These are phyloP conservation scores for Trifolium pratense DNA, from an alignment of 306 rosid species.

Conservation along the genomic window DNA sequence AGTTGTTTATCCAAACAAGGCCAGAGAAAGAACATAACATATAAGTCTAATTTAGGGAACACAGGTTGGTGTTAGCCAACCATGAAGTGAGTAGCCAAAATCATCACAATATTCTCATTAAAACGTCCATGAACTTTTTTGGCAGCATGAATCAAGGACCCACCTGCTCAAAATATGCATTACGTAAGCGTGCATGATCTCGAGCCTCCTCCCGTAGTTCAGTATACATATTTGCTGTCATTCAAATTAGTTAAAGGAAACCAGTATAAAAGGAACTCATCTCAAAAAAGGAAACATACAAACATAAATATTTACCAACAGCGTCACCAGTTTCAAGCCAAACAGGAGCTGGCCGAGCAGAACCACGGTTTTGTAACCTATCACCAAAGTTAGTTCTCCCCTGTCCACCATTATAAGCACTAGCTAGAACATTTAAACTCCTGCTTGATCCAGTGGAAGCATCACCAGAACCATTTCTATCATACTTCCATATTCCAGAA, in stretches of 20 bases:
- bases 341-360: constrained; percentile 77
- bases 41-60: not conserved
- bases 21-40: constrained; percentile 11
- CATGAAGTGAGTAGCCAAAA: constrained; percentile 14
- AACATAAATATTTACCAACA: constrained; percentile 81
- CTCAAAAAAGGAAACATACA: constrained; percentile 49
- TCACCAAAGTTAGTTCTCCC: constrained; percentile 70
- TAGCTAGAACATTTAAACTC: constrained; percentile 65
- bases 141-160: constrained; percentile 36
- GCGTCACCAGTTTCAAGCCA: constrained; percentile 99
- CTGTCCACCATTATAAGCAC: constrained; percentile 68
- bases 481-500: constrained; percentile 90
- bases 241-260: constrained; percentile 59
- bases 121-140: constrained; percentile 23
- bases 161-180: constrained; percentile 96
- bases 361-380: constrained; percentile 70
- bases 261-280: constrained; percentile 38
- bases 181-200: constrained; percentile 94
- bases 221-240: constrained; percentile 92
- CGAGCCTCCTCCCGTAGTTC: constrained; percentile 98
- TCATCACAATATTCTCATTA: constrained; percentile 22
- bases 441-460: constrained; percentile 82
- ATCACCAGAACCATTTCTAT: constrained; percentile 74
- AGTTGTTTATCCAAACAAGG: not conserved
- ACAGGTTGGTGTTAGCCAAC: not conserved